Conservation (phyloP, 2,329 filamentous ascomycete species). For the Arthrobotrys pseudoclavata region DNA sequence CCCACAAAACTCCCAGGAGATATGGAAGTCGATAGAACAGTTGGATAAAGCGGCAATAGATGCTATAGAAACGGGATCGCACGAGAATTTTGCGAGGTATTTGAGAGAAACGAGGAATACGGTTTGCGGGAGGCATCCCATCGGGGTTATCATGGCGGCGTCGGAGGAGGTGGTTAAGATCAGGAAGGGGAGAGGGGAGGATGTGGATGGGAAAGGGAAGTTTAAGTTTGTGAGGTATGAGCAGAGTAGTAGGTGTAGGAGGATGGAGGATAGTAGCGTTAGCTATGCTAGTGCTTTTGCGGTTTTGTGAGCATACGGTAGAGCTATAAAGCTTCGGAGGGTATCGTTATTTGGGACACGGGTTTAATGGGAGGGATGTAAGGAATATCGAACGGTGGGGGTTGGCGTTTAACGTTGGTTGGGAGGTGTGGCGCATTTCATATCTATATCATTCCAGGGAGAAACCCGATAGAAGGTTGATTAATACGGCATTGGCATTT, state of each 20-base stretch:
- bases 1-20: constrained; percentile 67
- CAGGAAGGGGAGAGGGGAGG: constrained; percentile 64
- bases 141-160: constrained; percentile 91
- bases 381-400: neutral
- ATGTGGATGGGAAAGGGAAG: constrained; percentile 65
- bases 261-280: constrained; percentile 82
- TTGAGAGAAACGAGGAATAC: constrained; percentile 85
- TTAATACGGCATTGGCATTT: neutral
- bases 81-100: constrained; percentile 77
- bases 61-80: constrained; percentile 82
- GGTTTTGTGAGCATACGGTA: constrained; percentile 70
- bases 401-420: neutral
- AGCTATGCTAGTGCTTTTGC: constrained; percentile 96
- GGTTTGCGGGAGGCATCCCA: constrained; percentile 93
- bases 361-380: neutral
- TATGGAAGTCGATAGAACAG: constrained; percentile 85
- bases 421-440: neutral
- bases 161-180: constrained; percentile 74
- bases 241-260: constrained; percentile 80
- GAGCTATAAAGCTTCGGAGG: no score
- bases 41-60: constrained; percentile 87
- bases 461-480: constrained; percentile 4
- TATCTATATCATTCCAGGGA: constrained; percentile 5
- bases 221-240: constrained; percentile 91
- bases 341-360: neutral